Evolutionary conservation across 2,329 filamentous ascomycete species (phyloP).

Genomic region (Cytospora schulzeri): DNA sequence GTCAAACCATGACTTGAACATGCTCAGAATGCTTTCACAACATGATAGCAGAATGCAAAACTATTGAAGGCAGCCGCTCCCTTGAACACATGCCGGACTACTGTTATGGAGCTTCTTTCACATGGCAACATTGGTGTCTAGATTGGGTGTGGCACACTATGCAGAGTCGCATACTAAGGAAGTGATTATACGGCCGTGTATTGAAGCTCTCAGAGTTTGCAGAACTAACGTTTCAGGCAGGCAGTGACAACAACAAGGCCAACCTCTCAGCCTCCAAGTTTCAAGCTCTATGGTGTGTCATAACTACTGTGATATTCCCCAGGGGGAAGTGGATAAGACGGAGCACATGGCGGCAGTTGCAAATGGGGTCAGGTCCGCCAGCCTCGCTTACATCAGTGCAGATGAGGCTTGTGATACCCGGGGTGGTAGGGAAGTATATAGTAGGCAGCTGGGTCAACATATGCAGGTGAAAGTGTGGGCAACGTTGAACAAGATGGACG

Average conservation of each 20-base stretch:
- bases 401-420: neutral
- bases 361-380: neutral
- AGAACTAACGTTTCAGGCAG: too few relatives aligned
- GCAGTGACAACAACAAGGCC: neutral
- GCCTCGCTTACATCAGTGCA: constrained; percentile 1
- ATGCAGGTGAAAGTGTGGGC: neutral
- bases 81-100: neutral
- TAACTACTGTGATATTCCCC: neutral
- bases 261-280: neutral
- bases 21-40: neutral
- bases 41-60: neutral
- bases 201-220: too few relatives aligned
- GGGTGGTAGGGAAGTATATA: neutral
- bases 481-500: neutral
- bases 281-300: neutral
- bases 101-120: neutral
- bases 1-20: neutral
- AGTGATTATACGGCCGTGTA: too few relatives aligned
- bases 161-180: too few relatives aligned
- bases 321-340: neutral
- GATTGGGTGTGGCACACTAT: neutral
- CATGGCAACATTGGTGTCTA: neutral
- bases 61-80: neutral
- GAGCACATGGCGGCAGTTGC: neutral
- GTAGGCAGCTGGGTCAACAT: neutral